phyloP scores from a whole-genome alignment of 352 stramenopile genomes.

The Phytophthora pistaciae region DNA sequence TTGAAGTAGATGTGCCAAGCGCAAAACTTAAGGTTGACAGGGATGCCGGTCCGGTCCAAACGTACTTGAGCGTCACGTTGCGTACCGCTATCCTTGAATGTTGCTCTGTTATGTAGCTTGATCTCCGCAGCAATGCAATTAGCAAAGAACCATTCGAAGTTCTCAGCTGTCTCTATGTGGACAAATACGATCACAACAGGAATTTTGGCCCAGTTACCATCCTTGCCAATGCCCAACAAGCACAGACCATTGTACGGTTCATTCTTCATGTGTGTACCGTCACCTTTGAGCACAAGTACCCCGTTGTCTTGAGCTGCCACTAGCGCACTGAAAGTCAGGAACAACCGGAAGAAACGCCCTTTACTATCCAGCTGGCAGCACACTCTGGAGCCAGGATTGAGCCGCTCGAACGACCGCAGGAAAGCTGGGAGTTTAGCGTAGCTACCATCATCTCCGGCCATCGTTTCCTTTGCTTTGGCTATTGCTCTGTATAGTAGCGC shows the following conservation, averaged over 20 bases:
- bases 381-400: constrained; percentile 5
- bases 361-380: constrained; percentile 7
- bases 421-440: constrained; percentile 11
- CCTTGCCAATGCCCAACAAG: constrained; percentile 1
- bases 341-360: constrained; percentile 10
- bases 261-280: constrained; percentile 13
- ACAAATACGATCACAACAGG: constrained; percentile 3
- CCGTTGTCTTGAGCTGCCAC: constrained; percentile 12
- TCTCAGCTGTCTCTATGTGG: constrained; percentile 14
- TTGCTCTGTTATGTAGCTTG: background rate
- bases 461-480: background rate
- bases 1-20: constrained; percentile 21
- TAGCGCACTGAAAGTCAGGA: background rate
- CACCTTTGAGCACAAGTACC: constrained; percentile 10
- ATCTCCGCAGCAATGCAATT: constrained; percentile 13
- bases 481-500: constrained; percentile 8
- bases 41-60: background rate
- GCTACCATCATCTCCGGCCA: background rate
- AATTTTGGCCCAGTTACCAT: constrained; percentile 11
- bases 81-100: constrained; percentile 17
- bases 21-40: constrained; percentile 10
- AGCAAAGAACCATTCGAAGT: constrained; percentile 22
- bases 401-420: background rate
- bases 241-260: constrained; percentile 10
- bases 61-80: constrained; percentile 13